Percentiles rank a stretch among this genome's conserved stretches.
Conservation (phyloP, 2,329 filamentous ascomycete species). For the Penicillium sp. region DNA sequence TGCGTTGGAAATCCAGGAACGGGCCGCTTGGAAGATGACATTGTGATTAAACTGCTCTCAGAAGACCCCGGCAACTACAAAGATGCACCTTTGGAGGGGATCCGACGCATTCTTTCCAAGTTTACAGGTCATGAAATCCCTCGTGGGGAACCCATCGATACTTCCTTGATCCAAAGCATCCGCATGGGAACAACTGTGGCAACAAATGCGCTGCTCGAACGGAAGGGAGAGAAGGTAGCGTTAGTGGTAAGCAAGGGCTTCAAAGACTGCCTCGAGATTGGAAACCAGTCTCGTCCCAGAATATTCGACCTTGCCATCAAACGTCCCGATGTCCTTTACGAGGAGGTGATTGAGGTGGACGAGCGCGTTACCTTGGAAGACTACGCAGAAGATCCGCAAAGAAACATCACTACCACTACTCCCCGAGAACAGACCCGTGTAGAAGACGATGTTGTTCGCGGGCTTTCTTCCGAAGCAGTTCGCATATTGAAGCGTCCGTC, state of each 20-base stretch:
- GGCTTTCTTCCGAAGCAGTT: slow-evolving; percentile 71
- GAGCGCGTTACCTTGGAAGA: slow-evolving; percentile 90
- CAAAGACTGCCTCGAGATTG: slow-evolving; percentile 81
- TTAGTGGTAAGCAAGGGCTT: slow-evolving; percentile 86
- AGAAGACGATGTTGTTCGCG: slow-evolving; percentile 61
- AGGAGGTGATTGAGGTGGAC: slow-evolving; percentile 81
- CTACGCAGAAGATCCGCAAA: slow-evolving; percentile 80
- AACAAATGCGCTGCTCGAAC: slow-evolving; percentile 84
- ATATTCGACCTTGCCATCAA: slow-evolving; percentile 88
- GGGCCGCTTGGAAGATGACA: slow-evolving; percentile 62
- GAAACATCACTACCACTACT: slow-evolving; percentile 52
- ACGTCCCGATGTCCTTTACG: slow-evolving; percentile 84
- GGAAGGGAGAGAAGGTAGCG: slow-evolving; percentile 85
- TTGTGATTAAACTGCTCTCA: slow-evolving; percentile 83
- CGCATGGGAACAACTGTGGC: slow-evolving; percentile 95
- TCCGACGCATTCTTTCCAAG: slow-evolving; percentile 76
- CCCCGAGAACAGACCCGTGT: slow-evolving; percentile 38
- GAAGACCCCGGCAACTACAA: slow-evolving; percentile 88
- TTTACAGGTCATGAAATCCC: slow-evolving; percentile 75
- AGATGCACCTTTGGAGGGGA: slow-evolving; percentile 88
- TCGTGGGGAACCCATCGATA: slow-evolving; percentile 75
- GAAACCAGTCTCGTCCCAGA: slow-evolving; percentile 82
- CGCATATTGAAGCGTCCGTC: slow-evolving; percentile 63
- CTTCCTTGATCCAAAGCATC: slow-evolving; percentile 79
- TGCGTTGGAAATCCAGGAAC: slow-evolving; percentile 51